phyloP scores from a whole-genome alignment of 176 grass and related monocot genomes.

The Tillandsia leiboldiana region DNA sequence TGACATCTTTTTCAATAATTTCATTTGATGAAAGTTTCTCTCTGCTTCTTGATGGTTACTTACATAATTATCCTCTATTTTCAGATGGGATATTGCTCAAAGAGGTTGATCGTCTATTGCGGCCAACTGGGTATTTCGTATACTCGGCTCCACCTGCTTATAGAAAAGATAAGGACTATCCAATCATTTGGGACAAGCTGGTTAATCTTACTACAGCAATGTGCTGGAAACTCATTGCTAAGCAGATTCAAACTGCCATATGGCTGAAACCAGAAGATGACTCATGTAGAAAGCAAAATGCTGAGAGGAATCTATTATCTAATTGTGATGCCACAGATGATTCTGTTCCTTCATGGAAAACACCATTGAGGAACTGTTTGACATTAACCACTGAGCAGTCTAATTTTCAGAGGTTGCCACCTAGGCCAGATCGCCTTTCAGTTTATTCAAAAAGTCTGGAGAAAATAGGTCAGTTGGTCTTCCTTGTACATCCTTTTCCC shows the following conservation, averaged over 20 bases:
- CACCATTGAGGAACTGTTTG: slow-evolving; percentile 69
- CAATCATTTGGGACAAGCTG: slow-evolving; percentile 80
- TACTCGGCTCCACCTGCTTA: slow-evolving; percentile 97
- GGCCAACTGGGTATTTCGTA: slow-evolving; percentile 88
- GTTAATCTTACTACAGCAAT: slow-evolving; percentile 71
- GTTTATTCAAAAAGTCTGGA: slow-evolving; percentile 84
- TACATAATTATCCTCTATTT: slow-evolving; percentile 6
- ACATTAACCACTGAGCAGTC: slow-evolving; percentile 34
- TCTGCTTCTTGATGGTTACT: background rate
- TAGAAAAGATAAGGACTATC: slow-evolving; percentile 85
- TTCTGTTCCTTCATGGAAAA: slow-evolving; percentile 59
- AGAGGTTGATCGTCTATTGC: slow-evolving; percentile 82
- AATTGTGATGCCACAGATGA: slow-evolving; percentile 46
- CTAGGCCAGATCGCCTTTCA: slow-evolving; percentile 52
- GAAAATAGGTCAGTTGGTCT: slow-evolving; percentile 61
- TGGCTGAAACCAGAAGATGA: slow-evolving; percentile 79
- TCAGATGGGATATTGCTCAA: slow-evolving; percentile 97
- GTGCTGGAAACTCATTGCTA: slow-evolving; percentile 91
- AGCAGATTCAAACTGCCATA: slow-evolving; percentile 90
- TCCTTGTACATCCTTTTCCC: background rate
- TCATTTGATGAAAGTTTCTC: background rate
- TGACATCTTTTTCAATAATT: background rate
- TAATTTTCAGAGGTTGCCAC: slow-evolving; percentile 50
- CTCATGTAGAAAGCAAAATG: slow-evolving; percentile 56
- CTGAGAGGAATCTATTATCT: slow-evolving; percentile 50